Conservation (phyloP, 2,329 filamentous ascomycete genomes). For the Didymella segeticola region DNA sequence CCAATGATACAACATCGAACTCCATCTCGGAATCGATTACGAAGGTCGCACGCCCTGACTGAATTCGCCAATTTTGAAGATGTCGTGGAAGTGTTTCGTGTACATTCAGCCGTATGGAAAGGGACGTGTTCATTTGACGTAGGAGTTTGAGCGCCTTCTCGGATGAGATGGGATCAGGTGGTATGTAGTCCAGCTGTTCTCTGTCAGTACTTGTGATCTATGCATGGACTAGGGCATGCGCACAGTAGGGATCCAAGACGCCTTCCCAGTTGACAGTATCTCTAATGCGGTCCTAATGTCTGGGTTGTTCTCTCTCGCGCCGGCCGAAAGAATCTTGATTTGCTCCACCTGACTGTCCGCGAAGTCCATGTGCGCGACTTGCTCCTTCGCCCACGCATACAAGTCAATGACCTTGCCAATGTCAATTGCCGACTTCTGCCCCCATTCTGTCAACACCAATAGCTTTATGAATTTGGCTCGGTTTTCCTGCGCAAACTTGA, state of each 20-base stretch:
- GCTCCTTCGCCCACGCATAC: constrained; percentile 69
- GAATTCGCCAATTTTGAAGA: constrained; percentile 78
- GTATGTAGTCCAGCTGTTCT: constrained; percentile 74
- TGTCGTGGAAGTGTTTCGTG: constrained; percentile 82
- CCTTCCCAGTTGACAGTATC: constrained; percentile 78
- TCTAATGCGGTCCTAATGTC: constrained; percentile 90
- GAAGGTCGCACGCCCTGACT: constrained; percentile 90
- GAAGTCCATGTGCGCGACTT: constrained; percentile 35
- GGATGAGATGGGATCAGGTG: constrained; percentile 72
- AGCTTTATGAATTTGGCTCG: constrained; percentile 93
- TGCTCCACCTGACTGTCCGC: constrained; percentile 68
- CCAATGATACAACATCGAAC: constrained; percentile 87
- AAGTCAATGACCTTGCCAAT: constrained; percentile 91
- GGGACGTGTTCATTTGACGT: constrained; percentile 80
- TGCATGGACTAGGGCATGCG: constrained; percentile 39
- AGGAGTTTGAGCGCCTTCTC: constrained; percentile 77
- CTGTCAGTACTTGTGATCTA: constrained; percentile 7
- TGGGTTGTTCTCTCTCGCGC: constrained; percentile 82
- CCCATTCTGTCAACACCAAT: constrained; percentile 90
- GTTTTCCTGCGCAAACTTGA: constrained; percentile 79
- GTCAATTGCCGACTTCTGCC: constrained; percentile 66
- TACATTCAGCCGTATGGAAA: constrained; percentile 83
- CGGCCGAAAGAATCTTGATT: constrained; percentile 74
- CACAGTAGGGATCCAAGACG: constrained; percentile 80
- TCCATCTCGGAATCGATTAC: constrained; percentile 85